These are phyloP conservation scores for Immersiporthe knoxdaviesiana DNA, from an alignment of 2,329 filamentous ascomycete genomes.

Conservation along the genomic window DNA sequence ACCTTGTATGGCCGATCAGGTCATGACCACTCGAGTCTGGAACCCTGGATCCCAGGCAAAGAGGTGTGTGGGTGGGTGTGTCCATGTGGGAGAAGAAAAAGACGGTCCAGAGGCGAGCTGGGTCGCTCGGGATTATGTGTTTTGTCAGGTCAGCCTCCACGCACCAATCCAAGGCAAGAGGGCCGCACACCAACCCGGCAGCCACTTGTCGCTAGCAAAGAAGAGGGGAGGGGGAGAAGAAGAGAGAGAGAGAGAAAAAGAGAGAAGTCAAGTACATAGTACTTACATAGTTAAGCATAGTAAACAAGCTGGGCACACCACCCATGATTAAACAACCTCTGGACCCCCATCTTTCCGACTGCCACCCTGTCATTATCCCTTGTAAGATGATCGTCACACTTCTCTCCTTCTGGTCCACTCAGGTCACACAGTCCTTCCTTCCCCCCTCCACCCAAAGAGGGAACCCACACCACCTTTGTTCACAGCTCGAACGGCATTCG, in stretches of 20 bases:
- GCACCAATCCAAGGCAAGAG: conserved; percentile 22
- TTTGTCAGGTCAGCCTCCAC: conserved; percentile 26
- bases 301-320: conserved; percentile 13
- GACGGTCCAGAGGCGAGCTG: conserved; percentile 11
- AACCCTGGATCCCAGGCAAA: conserved; percentile 3
- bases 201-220: not conserved
- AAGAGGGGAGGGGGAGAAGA: too few species aligned
- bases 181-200: conserved; percentile 16
- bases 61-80: conserved; percentile 1
- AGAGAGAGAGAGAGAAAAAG: too few species aligned
- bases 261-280: too few species aligned
- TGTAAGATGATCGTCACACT: conserved; percentile 18
- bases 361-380: conserved; percentile 9
- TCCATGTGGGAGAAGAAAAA: too few species aligned
- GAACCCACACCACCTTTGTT: conserved; percentile 14
- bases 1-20: conserved; percentile 13
- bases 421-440: conserved; percentile 21
- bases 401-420: conserved; percentile 24
- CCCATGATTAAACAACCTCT: conserved; percentile 8
- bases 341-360: conserved; percentile 17
- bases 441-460: conserved; percentile 11
- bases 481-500: conserved; percentile 15
- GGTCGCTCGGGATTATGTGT: conserved; percentile 21
- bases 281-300: not conserved
- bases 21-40: conserved; percentile 6